Conservation (phyloP, 345 rosid genomes). For the Combretum micranthum region DNA sequence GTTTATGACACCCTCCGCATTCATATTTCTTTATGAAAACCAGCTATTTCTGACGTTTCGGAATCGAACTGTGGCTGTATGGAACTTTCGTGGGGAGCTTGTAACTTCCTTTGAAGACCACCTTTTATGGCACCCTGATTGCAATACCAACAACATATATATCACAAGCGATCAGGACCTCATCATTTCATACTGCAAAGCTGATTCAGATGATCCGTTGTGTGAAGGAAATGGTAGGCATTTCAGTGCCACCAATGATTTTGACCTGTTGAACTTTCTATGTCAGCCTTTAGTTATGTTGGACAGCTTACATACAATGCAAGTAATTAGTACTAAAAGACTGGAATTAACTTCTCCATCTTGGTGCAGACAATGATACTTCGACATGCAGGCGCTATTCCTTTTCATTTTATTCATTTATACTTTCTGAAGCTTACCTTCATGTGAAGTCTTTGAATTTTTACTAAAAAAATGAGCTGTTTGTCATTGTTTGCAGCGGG, state of each 20-base stretch:
- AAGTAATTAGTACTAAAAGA: too few species aligned
- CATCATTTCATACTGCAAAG: conserved; percentile 71
- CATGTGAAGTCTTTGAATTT: too few species aligned
- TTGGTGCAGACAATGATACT: too few species aligned
- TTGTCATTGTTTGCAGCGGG: conserved; percentile 37
- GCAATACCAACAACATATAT: conserved; percentile 69
- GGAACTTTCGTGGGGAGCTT: conserved; percentile 68
- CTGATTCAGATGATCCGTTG: conserved; percentile 46
- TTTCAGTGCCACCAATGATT: not conserved
- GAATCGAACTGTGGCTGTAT: conserved; percentile 59
- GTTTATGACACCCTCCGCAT: conserved; percentile 51
- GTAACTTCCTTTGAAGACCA: conserved; percentile 62
- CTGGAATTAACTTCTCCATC: too few species aligned
- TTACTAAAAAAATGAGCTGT: too few species aligned
- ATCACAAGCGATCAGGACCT: conserved; percentile 71
- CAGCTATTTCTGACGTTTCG: conserved; percentile 52
- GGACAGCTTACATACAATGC: not conserved
- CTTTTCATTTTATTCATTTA: too few species aligned
- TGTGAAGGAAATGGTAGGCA: conserved; percentile 52
- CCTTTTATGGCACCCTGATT: conserved; percentile 68
- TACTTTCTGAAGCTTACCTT: too few species aligned
- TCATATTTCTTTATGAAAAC: conserved; percentile 49
- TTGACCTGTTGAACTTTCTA: not conserved
- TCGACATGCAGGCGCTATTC: too few species aligned
- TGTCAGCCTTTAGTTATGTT: not conserved